Evolutionary conservation across 192 early-diverging fungal genomes (phyloP), one percentile per base, ranked within the genome.

Genomic region (Backusella parvicylindrica): DNA sequence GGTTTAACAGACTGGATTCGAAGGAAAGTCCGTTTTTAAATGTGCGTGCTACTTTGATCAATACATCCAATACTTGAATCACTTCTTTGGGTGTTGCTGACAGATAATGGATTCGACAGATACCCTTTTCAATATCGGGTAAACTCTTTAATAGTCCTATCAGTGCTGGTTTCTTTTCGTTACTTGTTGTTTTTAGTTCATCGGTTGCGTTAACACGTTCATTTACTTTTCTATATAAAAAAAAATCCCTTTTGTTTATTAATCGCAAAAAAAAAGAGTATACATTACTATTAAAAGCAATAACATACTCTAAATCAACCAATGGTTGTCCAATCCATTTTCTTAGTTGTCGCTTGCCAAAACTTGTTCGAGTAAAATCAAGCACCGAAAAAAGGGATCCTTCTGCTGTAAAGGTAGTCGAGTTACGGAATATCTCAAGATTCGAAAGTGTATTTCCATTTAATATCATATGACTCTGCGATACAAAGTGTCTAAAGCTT

Each of bases 311-410:
- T 5, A 75, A 72, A 72, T 92, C 77, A 3, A 91, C 81, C 30
- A 95, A 78, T 1, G 93, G 93, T 56, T 81, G 82, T 7, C 84
- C 87, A 6, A 93, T 76, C 93, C 93, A 95, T 50, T 88, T 89
- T 70, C 85, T 84, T 35, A 95, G 75, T 56, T 91, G 69, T 11
- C 94, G 72, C 32, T 82, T 43, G 13, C 92, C 94, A 77, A 94
- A 92, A 49, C 79, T 80, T 0, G 92, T 92, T 2, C 60, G 70
- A 6, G 93, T 95, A 73, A 92, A 85, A 73, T 95, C 85, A 28
- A 95, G 70, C 8, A 90, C 79, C 73, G 80, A 83, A 28, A 92
- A 80, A 15, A 95, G 76, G 0, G 83, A 84, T 2, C 89, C 89
- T 9, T 78, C 65, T n/a, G 75, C 78, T 7, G 68, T 67, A 64